A percentile compares a stretch with the other conserved stretches of the same genome.
Conservation (phyloP, 164 flowering plant species). For the Dillenia suffruticosa region DNA sequence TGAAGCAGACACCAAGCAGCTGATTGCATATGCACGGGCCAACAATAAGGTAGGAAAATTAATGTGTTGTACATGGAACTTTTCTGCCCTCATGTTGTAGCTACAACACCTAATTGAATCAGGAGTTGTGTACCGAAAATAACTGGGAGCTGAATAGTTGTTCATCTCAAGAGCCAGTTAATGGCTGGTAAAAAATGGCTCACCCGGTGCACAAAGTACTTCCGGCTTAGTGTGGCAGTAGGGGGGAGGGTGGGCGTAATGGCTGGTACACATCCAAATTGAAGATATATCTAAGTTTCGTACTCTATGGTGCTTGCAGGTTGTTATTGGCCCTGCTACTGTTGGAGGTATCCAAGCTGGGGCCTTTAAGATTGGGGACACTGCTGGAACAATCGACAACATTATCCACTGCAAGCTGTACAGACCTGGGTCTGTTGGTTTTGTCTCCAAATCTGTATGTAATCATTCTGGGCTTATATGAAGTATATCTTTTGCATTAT, state of each 20-base stretch:
- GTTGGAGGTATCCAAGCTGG: slow-evolving; percentile 98
- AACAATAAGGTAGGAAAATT: slow-evolving; percentile 75
- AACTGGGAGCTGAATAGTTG: no score
- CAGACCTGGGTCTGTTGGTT: slow-evolving; percentile 99
- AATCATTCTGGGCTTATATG: background rate
- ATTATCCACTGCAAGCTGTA: slow-evolving; percentile 95
- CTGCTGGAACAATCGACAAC: slow-evolving; percentile 94
- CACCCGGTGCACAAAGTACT: no score
- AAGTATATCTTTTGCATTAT: background rate
- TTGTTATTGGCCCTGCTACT: slow-evolving; percentile 97
- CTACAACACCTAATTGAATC: no score
- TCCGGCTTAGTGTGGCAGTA: no score
- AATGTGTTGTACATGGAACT: background rate
- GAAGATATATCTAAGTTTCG: background rate
- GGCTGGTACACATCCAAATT: no score
- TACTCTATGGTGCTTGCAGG: slow-evolving; percentile 39
- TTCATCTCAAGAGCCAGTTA: no score
- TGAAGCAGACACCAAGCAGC: slow-evolving; percentile 89
- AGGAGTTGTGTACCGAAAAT: no score
- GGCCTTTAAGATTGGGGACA: slow-evolving; percentile 93
- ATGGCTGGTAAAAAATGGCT: no score
- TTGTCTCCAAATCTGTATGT: slow-evolving; percentile 97
- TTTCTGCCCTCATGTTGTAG: no score
- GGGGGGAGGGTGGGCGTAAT: no score
- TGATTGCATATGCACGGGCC: slow-evolving; percentile 88